phyloP scores from a whole-genome alignment of 2,329 filamentous ascomycete genomes.

The Alternaria angustiovoidea region DNA sequence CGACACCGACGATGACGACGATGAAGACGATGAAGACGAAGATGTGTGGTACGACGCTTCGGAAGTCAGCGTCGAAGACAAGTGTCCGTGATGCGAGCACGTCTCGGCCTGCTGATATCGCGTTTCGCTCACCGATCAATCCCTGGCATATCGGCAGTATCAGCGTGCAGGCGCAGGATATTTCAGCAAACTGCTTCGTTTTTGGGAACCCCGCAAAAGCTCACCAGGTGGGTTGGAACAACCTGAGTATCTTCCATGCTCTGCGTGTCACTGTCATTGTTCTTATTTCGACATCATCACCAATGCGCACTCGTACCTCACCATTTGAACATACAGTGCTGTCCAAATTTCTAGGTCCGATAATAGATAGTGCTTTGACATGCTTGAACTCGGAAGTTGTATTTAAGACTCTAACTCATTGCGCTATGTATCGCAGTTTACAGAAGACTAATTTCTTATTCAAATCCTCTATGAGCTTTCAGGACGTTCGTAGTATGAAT shows the following conservation, averaged over 20 bases:
- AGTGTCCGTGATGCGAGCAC: neutral
- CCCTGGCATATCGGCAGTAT: neutral
- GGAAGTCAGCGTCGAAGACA: neutral
- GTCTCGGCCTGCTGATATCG: neutral
- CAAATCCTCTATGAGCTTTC: no score
- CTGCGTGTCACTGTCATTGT: no score
- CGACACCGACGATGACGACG: neutral
- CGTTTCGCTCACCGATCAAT: neutral
- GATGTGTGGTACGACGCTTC: neutral
- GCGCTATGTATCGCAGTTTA: no score
- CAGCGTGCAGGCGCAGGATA: neutral
- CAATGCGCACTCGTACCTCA: no score
- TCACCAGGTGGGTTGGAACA: slow-evolving; percentile 8
- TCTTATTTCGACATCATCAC: no score
- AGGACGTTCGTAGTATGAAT: no score
- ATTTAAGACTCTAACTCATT: rapidly evolving
- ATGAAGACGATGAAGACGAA: neutral
- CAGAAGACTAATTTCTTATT: no score
- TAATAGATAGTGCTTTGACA: no score
- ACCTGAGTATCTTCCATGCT: neutral
- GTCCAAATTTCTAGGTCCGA: rapidly evolving
- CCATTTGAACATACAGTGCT: no score
- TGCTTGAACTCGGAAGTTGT: rapidly evolving
- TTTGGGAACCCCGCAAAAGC: no score
- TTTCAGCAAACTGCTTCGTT: rapidly evolving